These are phyloP conservation scores for Brettanomyces sp. DNA, from an alignment of 805 yeast species.

Conservation along the genomic window DNA sequence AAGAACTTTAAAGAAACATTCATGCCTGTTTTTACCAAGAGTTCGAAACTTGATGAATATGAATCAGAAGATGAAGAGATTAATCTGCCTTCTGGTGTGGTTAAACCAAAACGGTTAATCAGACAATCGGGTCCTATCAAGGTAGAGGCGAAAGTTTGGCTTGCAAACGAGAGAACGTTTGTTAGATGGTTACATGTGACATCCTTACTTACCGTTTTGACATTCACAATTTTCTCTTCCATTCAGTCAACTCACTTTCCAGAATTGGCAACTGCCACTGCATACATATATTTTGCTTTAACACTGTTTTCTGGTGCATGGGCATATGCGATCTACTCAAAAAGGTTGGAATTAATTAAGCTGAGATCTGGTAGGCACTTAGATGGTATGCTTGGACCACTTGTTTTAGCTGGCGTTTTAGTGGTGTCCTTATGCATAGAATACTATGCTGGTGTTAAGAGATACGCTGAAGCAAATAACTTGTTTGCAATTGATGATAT, in stretches of 20 bases:
- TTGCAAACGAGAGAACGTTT: conserved; percentile 96
- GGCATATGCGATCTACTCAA: conserved; percentile 76
- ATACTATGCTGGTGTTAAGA: conserved; percentile 56
- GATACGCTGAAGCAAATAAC: conserved; percentile 6
- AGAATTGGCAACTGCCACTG: conserved; percentile 55
- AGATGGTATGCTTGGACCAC: conserved; percentile 86
- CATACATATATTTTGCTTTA: conserved; percentile 70
- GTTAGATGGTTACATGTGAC: conserved; percentile 92
- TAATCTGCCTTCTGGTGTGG: conserved; percentile 81
- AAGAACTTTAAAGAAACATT: conserved; percentile 15
- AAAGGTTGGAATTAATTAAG: conserved; percentile 62
- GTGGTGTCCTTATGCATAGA: conserved; percentile 59
- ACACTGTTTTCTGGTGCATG: conserved; percentile 80
- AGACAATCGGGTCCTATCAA: conserved; percentile 87
- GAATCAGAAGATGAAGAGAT: conserved; percentile 87
- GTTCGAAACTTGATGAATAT: conserved; percentile 27
- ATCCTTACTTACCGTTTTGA: conserved; percentile 71
- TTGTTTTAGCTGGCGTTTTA: conserved; percentile 65
- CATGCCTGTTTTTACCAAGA: conserved; percentile 24
- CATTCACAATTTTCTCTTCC: conserved; percentile 72
- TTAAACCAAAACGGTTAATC: conserved; percentile 66
- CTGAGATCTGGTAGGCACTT: conserved; percentile 80
- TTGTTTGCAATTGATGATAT: conserved; percentile 1
- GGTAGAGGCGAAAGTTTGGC: conserved; percentile 97
- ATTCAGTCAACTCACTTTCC: conserved; percentile 58